These are phyloP conservation scores for Microthlaspi erraticum DNA, from an alignment of 345 rosid species.

Conservation along the genomic window DNA sequence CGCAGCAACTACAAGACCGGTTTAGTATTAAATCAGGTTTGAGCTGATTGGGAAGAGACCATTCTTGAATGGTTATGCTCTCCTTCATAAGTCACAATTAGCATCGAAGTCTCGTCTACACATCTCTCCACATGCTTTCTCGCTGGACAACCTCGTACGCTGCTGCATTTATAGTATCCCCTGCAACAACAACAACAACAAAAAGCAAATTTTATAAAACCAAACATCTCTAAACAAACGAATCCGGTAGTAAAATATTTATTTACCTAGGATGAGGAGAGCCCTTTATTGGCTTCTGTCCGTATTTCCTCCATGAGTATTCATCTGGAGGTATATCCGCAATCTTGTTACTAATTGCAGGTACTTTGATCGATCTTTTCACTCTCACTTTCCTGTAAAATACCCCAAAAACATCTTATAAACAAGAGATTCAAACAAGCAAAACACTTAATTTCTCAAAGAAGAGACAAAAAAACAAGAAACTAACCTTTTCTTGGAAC, in stretches of 20 bases:
- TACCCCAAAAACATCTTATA: constrained; percentile 14
- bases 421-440: not conserved
- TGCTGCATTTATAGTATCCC: constrained; percentile 84
- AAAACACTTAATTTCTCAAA: not conserved
- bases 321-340: constrained; percentile 86
- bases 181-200: constrained; percentile 45
- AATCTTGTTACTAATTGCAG: constrained; percentile 78
- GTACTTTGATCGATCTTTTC: constrained; percentile 70
- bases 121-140: constrained; percentile 84
- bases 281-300: constrained; percentile 82
- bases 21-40: constrained; percentile 42
- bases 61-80: constrained; percentile 75
- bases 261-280: constrained; percentile 57
- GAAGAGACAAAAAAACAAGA: not conserved
- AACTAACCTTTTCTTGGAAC: constrained; percentile 56
- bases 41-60: constrained; percentile 54
- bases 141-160: constrained; percentile 75
- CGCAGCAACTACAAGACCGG: constrained; percentile 1
- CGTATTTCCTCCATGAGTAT: constrained; percentile 80
- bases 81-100: constrained; percentile 76
- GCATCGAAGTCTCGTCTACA: constrained; percentile 71
- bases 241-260: constrained; percentile 1
- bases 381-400: constrained; percentile 61
- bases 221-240: not conserved
- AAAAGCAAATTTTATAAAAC: not conserved